phyloP scores from a whole-genome alignment of 345 rosid genomes.

The Excoecaria agallocha region DNA sequence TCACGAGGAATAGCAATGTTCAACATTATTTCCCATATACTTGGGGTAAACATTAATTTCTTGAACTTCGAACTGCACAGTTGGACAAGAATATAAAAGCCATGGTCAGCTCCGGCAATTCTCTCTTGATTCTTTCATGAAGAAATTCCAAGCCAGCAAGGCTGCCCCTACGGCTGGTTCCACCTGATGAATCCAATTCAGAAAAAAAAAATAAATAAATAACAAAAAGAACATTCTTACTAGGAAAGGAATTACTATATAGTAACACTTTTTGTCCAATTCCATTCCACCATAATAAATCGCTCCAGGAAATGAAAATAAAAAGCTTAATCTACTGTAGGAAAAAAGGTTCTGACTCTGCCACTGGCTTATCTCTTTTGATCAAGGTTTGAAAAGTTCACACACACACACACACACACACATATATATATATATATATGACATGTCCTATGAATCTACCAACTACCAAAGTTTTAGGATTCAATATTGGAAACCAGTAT shows the following conservation, averaged over 20 bases:
- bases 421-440: too few species aligned
- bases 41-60: neutral
- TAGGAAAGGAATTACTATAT: neutral
- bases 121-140: slow-evolving; percentile 19
- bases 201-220: neutral
- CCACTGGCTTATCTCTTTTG: too few species aligned
- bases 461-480: too few species aligned
- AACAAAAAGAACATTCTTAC: neutral
- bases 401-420: too few species aligned
- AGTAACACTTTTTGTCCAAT: neutral
- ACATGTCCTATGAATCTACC: too few species aligned
- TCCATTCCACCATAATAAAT: neutral
- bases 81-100: neutral
- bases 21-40: neutral
- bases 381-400: too few species aligned
- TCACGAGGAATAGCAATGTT: too few species aligned
- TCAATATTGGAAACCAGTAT: too few species aligned
- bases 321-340: neutral
- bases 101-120: slow-evolving; percentile 8
- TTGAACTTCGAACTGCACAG: too few species aligned
- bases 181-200: slow-evolving; percentile 34
- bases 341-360: too few species aligned
- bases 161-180: slow-evolving; percentile 79
- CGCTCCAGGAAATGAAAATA: neutral
- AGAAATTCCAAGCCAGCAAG: slow-evolving; percentile 55